phyloP scores from a whole-genome alignment of 345 rosid species.

The Aquilaria malaccensis region DNA sequence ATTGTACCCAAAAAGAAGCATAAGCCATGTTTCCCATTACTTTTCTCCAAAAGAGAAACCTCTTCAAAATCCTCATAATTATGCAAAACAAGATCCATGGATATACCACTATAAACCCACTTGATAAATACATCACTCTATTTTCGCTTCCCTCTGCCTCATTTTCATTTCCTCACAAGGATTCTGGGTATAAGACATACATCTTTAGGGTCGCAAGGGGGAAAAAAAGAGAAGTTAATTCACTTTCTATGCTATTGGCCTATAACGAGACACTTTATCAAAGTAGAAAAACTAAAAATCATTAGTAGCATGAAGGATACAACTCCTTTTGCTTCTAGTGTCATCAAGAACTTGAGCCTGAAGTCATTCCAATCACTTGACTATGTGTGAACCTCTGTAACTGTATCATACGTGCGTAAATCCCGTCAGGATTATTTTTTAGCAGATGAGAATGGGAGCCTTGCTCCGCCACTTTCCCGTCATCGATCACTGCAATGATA shows the following conservation, averaged over 20 bases:
- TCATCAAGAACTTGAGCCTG: conserved; percentile 64
- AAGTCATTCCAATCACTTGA: conserved; percentile 77
- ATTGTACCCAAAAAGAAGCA: too few species aligned
- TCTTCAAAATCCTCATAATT: too few species aligned
- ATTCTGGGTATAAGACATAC: conserved; percentile 19
- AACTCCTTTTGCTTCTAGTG: conserved; percentile 20
- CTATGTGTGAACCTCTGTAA: conserved; percentile 86
- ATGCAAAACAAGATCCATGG: conserved; percentile 4
- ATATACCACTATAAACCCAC: conserved; percentile 6
- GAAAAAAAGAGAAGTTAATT: conserved; percentile 26
- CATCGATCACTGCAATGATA: conserved; percentile 82
- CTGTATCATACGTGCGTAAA: conserved; percentile 90
- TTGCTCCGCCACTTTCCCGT: conserved; percentile 90
- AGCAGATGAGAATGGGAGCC: conserved; percentile 84
- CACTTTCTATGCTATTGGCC: conserved; percentile 35
- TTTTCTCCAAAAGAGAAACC: too few species aligned
- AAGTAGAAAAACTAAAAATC: conserved; percentile 28
- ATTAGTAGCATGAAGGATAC: conserved; percentile 17
- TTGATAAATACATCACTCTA: background rate
- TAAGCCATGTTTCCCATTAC: too few species aligned
- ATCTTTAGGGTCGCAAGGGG: conserved; percentile 14
- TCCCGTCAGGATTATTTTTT: conserved; percentile 81
- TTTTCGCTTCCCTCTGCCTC: conserved; percentile 15
- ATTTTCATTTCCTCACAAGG: conserved; percentile 27
- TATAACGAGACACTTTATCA: conserved; percentile 18